Evolutionary conservation across 805 yeast genomes (phyloP).

Genomic region (Zygotorulaspora sp.): DNA sequence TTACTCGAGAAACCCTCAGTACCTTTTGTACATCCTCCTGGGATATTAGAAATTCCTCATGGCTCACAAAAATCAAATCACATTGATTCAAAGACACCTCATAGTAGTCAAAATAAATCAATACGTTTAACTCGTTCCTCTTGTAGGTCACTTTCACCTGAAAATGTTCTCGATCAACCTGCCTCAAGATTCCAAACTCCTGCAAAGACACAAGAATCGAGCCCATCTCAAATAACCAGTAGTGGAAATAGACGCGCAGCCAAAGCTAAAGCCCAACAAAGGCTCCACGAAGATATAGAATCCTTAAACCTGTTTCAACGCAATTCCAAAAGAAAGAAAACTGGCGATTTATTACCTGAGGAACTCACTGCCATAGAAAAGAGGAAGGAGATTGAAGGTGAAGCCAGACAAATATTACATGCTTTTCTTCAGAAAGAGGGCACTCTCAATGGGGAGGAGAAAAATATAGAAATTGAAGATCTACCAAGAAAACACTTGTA

Average conservation of each 20-base stretch:
- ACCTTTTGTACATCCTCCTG: too few species aligned
- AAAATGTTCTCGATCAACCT: too few species aligned
- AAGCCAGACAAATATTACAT: slow-evolving; percentile 21
- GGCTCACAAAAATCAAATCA: too few species aligned
- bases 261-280: slow-evolving; percentile 59
- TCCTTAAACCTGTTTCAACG: slow-evolving; percentile 62
- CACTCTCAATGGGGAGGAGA: slow-evolving; percentile 1
- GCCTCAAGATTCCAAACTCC: slow-evolving; percentile 7
- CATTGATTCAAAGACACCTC: too few species aligned
- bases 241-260: slow-evolving; percentile 45
- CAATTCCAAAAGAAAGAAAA: slow-evolving; percentile 41
- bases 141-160: too few species aligned
- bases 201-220: slow-evolving; percentile 7
- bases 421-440: slow-evolving; percentile 9
- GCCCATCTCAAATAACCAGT: slow-evolving; percentile 24
- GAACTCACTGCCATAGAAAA: slow-evolving; percentile 36
- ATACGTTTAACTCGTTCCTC: too few species aligned
- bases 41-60: too few species aligned
- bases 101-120: too few species aligned
- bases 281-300: slow-evolving; percentile 63
- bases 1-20: too few species aligned
- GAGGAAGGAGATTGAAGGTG: slow-evolving; percentile 27
- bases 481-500: slow-evolving; percentile 29
- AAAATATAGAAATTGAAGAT: slow-evolving; percentile 11
- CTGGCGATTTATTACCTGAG: slow-evolving; percentile 37